Base-by-base conservation (phyloP, 768 basidiomycete species). In the Leucocoprinus birnbaumii region DNA sequence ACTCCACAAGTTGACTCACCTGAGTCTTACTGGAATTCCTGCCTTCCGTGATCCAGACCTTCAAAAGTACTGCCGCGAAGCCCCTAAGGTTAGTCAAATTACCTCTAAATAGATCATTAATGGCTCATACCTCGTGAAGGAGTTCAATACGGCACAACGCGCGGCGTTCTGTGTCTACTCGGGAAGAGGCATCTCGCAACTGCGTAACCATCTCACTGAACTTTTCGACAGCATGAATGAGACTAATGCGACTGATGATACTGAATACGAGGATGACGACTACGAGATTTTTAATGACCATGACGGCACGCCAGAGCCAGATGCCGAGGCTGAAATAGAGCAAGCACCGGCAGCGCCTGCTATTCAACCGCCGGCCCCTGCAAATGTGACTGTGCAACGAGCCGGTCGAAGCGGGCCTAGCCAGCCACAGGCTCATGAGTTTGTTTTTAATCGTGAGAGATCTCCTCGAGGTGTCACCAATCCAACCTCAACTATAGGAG, bases 111-210 rank as follows among this genome's bases (percentile, higher is more conserved):
- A 37, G 60, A 60, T 37, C 43, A 42, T 26, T 25, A 24, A 24
- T 43, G 51, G 43, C 45, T 64, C 24, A 51, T 37, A 46, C 22
- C n/a, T 43, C 3, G 65, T 19, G 3, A 40, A 96, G 93, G 93
- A 96, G 53, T 98, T 96, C 69, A 98, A 91, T 65, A 77, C 86
- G 35, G 87, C 86, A 45, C 97, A 99, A 67, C 85, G 92, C 47
- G 77, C 82, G 18, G 84, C 92, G 3, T 99, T 98, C 67, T 98
- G 97, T 70, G 97, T 99, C 14, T 99, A 91, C 73, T 98, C 96
- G 10, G 92, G 94, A 19, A 86, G 86, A 60, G 95, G 96, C 6
- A 91, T 99, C 1, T 73, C 80, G 10, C 86, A 93, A 46, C 79
- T 99, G 18, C 82, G 96, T 27, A 73, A 83, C 16, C 94, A 85